These are phyloP conservation scores for Fusarium guadeloupense DNA, from an alignment of 2,329 filamentous ascomycete species.

Conservation along the genomic window DNA sequence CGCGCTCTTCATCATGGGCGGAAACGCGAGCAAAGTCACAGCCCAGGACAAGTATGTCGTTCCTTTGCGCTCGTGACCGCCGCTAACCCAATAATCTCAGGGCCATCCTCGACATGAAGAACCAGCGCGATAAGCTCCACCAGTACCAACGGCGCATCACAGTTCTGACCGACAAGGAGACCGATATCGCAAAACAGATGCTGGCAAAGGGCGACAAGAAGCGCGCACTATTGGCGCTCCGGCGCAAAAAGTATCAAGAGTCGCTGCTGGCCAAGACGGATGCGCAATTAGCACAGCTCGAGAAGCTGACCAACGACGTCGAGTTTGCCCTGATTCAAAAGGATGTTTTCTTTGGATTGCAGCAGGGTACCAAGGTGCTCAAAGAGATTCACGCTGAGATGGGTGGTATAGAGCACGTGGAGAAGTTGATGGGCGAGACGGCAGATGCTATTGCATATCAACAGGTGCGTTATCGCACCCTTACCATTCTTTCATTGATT, in stretches of 20 bases:
- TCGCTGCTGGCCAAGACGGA: conserved; percentile 89
- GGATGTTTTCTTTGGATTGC: conserved; percentile 90
- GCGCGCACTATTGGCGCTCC: conserved; percentile 85
- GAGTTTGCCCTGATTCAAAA: conserved; percentile 98
- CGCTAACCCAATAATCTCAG: conserved; percentile 56
- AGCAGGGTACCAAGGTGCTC: conserved; percentile 90
- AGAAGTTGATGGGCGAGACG: conserved; percentile 93
- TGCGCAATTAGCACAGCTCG: conserved; percentile 90
- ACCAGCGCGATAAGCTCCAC: conserved; percentile 94
- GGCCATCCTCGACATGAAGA: conserved; percentile 97
- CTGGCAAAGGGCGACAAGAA: conserved; percentile 81
- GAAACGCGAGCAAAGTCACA: conserved; percentile 66
- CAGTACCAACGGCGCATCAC: conserved; percentile 94
- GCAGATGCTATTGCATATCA: conserved; percentile 93
- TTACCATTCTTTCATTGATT: not conserved
- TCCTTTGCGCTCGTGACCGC: conserved; percentile 17
- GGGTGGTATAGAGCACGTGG: conserved; percentile 91
- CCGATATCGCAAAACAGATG: conserved; percentile 83
- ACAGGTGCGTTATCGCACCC: conserved; percentile 62
- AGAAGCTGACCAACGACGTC: conserved; percentile 86
- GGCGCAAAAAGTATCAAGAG: conserved; percentile 97
- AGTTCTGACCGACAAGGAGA: conserved; percentile 86
- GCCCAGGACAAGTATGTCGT: conserved; percentile 82
- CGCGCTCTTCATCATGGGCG: conserved; percentile 57
- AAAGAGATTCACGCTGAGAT: conserved; percentile 95